Evolutionary conservation across 306 rosid species (phyloP).

Genomic region (Castanospermum australe): DNA sequence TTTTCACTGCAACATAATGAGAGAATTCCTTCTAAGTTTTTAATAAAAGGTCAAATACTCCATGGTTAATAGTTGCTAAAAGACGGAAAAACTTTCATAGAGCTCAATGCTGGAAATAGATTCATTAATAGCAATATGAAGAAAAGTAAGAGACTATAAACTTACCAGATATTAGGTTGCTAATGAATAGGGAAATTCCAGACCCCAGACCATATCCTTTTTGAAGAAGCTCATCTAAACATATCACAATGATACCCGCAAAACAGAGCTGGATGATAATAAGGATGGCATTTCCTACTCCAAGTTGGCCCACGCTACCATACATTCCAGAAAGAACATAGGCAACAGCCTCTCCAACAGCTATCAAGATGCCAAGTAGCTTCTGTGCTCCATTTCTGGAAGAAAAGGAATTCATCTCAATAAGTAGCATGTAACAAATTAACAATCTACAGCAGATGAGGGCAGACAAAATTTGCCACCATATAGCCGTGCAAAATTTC

Average conservation of each 20-base stretch:
- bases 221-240: slow-evolving; percentile 80
- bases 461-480: not conserved
- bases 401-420: not conserved
- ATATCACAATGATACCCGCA: slow-evolving; percentile 78
- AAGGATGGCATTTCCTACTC: slow-evolving; percentile 79
- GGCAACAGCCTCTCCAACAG: slow-evolving; percentile 80
- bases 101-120: not conserved
- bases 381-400: slow-evolving; percentile 73
- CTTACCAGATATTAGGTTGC: slow-evolving; percentile 76
- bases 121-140: not conserved
- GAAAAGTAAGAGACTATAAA: not conserved
- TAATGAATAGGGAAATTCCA: slow-evolving; percentile 79
- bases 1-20: slow-evolving; percentile 40
- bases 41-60: not conserved
- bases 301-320: slow-evolving; percentile 84
- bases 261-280: slow-evolving; percentile 72
- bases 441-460: not conserved
- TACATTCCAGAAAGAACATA: slow-evolving; percentile 80
- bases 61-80: not conserved
- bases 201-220: slow-evolving; percentile 84
- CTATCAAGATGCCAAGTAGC: slow-evolving; percentile 75
- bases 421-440: not conserved
- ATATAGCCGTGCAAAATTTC: not conserved
- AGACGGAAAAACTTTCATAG: not conserved
- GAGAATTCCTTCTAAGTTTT: not conserved